Conservation (phyloP, 2,329 filamentous ascomycete genomes). For the Trichoderma oligosporum region DNA sequence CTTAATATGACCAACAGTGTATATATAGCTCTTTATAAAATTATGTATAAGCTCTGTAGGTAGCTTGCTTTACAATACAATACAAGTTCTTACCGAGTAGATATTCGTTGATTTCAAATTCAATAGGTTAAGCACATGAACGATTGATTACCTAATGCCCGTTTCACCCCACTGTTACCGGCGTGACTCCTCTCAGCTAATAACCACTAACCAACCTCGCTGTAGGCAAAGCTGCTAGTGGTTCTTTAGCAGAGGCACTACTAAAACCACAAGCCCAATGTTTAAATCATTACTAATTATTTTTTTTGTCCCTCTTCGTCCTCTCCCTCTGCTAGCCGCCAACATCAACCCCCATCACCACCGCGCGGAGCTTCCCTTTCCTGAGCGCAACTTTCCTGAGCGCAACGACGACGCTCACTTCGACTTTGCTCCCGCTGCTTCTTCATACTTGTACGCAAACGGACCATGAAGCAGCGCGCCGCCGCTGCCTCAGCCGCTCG, state of each 20-base stretch:
- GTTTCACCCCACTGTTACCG: not conserved
- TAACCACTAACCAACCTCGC: not conserved
- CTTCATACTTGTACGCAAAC: not conserved
- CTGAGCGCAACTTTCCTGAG: not conserved
- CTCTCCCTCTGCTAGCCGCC: too few relatives aligned
- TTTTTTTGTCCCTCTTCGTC: conserved; percentile 12
- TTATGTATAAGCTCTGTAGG: too few relatives aligned
- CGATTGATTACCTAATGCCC: conserved; percentile 2
- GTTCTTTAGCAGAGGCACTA: not conserved
- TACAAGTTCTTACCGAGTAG: too few relatives aligned
- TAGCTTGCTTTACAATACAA: too few relatives aligned
- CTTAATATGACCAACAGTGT: too few relatives aligned
- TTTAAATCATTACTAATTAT: conserved; percentile 8
- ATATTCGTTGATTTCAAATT: conserved; percentile 15
- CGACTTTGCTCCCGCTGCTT: not conserved
- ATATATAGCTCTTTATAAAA: too few relatives aligned
- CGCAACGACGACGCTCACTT: not conserved
- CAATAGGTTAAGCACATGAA: not conserved
- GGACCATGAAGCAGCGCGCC: conserved; percentile 31
- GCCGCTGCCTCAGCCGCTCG: conserved; percentile 24
- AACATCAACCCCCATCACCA: conserved; percentile 2
- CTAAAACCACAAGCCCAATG: conserved; percentile 15
- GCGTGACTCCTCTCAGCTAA: conserved; percentile 13
- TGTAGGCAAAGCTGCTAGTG: not conserved
- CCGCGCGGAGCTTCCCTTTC: not conserved